Base-by-base conservation (phyloP, 139 green algal genomes). In the Nannochloris sp. region DNA sequence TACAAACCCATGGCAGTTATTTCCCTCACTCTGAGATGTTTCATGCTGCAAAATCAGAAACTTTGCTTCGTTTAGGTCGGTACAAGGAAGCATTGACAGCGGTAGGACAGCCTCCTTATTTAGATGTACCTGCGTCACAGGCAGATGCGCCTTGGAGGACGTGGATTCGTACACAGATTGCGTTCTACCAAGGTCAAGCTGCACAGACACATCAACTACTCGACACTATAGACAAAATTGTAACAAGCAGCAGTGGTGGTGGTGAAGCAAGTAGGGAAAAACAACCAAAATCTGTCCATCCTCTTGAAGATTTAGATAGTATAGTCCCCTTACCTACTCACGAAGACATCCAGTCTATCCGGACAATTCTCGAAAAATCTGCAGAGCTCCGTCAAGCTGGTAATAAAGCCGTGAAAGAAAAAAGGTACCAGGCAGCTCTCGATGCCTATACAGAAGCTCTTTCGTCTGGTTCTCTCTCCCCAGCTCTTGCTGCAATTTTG, bases 401-500 rank as follows among this genome's bases (percentile, higher is more conserved):
- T 65, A 91, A 91, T 56, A 57, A 47, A 1, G 77, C 81, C 0
- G 34, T 88, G 44, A 77, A 73, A 45, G 69, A 33, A 45, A 68
- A 66, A 39, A 59, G 61, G 38, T 62, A 72, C 31, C 56, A 66
- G 1, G 55, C 72, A 4, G 82, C 82, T 0, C 51, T 77, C 4
- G 68, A 77, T 9, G 56, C 54, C 24, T 91, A 91, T 71, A 74
- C 23, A 12, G 48, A 73, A 33, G 78, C 78, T 4, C 60, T 87
- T 24, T 34, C 56, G 4, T 31, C 61, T 10, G 64, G 64, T 35
- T 54, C 44, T 3, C 72, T 67, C 3, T 76, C 72, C 2, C 57
- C 72, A 2, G 58, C 55, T 4, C 84, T 85, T 57, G 81, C 83
- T 1, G 85, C 87, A 8, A 72, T 95, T 61, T 75, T 95, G 75